phyloP scores from a whole-genome alignment of 2,329 filamentous ascomycete genomes.

The Albifimbria verrucaria region DNA sequence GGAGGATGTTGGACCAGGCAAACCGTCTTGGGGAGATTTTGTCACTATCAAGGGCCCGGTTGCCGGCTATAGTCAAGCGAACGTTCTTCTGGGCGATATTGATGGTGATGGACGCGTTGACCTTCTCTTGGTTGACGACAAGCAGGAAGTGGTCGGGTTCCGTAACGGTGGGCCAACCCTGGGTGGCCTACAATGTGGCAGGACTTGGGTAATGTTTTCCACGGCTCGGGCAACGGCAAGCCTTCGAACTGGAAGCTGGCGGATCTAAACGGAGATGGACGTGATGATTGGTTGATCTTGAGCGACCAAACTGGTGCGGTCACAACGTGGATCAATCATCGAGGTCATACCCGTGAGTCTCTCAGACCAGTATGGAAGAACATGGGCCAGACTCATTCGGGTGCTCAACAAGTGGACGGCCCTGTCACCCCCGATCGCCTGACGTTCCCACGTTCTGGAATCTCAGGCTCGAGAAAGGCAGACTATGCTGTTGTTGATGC shows the following conservation, averaged over 20 bases:
- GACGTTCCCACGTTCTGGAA: not conserved
- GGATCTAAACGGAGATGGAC: not conserved
- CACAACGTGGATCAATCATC: not conserved
- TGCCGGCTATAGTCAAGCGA: not conserved
- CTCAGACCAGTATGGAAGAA: not conserved
- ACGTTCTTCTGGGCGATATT: not conserved
- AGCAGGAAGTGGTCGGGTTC: not conserved
- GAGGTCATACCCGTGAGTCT: not conserved
- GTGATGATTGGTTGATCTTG: not conserved
- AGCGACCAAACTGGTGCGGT: not conserved
- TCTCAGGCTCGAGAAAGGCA: not conserved
- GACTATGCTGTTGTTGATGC: not conserved
- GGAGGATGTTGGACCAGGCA: not conserved
- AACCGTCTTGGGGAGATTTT: not conserved
- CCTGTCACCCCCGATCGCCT: not conserved
- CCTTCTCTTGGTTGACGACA: not conserved
- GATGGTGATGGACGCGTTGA: not conserved
- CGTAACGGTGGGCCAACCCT: not conserved
- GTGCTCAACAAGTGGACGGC: not conserved
- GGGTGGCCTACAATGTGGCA: not conserved
- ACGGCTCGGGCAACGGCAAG: not conserved
- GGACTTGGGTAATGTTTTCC: not conserved
- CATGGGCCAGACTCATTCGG: not conserved
- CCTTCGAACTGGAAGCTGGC: not conserved
- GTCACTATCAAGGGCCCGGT: not conserved